Evolutionary conservation across 2,329 filamentous ascomycete species (phyloP).

Genomic region (Phyllosticta capitalensis): DNA sequence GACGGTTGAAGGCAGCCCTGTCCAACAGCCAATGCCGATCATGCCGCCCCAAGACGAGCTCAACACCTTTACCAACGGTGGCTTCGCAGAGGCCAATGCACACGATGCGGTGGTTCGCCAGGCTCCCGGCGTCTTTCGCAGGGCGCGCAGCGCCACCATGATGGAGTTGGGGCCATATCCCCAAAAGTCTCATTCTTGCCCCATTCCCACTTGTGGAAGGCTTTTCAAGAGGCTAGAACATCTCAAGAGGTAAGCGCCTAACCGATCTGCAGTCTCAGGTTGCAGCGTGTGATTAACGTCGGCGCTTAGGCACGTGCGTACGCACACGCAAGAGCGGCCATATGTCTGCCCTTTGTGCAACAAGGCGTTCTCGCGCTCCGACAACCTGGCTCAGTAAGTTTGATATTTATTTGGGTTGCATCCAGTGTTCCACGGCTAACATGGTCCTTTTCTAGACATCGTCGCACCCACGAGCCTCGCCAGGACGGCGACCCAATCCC

Average conservation of each 20-base stretch:
- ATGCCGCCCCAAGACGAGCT: conserved; percentile 63
- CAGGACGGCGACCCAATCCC: conserved; percentile 54
- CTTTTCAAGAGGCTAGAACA: conserved; percentile 99
- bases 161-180: conserved; percentile 96
- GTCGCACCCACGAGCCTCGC: conserved; percentile 71
- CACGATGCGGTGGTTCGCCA: conserved; percentile 51
- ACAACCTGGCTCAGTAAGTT: conserved; percentile 93
- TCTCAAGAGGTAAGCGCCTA: conserved; percentile 82
- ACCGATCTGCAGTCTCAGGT: conserved; percentile 14
- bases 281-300: conserved; percentile 11
- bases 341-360: conserved; percentile 97
- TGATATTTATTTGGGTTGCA: conserved; percentile 6
- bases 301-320: conserved; percentile 81
- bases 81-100: conserved; percentile 45
- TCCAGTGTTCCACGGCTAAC: conserved; percentile 2
- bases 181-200: conserved; percentile 96
- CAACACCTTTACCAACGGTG: conserved; percentile 41
- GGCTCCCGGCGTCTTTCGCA: conserved; percentile 66
- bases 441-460: conserved; percentile 42
- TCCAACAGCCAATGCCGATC: conserved; percentile 54
- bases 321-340: conserved; percentile 97
- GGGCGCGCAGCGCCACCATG: conserved; percentile 87
- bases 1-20: conserved; percentile 72
- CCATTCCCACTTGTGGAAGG: conserved; percentile 94
- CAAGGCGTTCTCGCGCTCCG: conserved; percentile 96